Base-by-base conservation (phyloP, 306 rosid species). In the Vigna unguiculata region DNA sequence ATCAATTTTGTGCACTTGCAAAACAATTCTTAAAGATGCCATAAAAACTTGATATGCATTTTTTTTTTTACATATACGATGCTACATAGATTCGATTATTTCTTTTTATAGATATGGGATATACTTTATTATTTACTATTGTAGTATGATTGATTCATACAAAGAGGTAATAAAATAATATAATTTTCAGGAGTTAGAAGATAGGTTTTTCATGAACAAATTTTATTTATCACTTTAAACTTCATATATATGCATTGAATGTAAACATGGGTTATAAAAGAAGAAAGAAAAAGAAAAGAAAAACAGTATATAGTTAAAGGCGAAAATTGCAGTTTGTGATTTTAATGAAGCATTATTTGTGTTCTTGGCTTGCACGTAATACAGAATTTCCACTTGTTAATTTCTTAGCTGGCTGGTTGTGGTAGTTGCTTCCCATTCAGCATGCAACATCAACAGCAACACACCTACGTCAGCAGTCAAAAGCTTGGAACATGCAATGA, bases 341-440 rank as follows among this genome's bases (percentile, higher is more conserved):
- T 43, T 19, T 17, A 47, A 47, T 20, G 36, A 47, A 57, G 15
- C 15, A 49, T 32, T 8, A 14, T 5, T 17, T 60, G 34, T 59
- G 48, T 60, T 60, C 65, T 71, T 34, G 16, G 19, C 52, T 4
- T 61, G 22, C 28, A 48, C 57, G 38, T 60, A 70, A 58, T 43
- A 65, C 28, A 36, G 48, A 46, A 61, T 60, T 12, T 41, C 28
- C 38, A 63, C 62, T 62, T 61, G 0, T 40, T 67, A 64, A 16
- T 55, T 32, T 16, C 30, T 9, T 38, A 19, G 51, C 25, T 41
- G 13, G 59, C 22, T 43, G 15, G 15, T 9, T 40, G 3, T 40
- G 45, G 0, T 75, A 81, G 85, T 77, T 77, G 87, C 83, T 73
- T 77, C 88, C 75, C 60, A 69, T 60, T 84, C 88, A 81, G 78